Conservation (phyloP, 2,329 filamentous ascomycete species). For the Nakataea oryzae region DNA sequence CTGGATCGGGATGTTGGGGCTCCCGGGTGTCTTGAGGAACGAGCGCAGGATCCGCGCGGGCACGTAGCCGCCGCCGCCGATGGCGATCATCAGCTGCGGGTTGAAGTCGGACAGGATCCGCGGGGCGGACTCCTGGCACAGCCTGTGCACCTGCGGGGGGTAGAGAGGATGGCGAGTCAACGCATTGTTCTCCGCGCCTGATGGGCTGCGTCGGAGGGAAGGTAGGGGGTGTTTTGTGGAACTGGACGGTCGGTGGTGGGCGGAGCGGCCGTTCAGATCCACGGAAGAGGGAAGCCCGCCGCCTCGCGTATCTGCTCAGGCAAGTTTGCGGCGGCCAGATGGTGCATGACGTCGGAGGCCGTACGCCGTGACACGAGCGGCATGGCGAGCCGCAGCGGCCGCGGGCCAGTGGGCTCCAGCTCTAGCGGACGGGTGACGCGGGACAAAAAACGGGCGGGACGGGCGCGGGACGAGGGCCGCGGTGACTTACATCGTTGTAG, state of each 20-base stretch:
- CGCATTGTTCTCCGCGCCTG: not conserved
- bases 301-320: too few relatives aligned
- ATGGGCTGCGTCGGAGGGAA: not conserved
- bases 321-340: not conserved
- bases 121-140: constrained; percentile 79
- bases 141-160: constrained; percentile 72
- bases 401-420: not conserved
- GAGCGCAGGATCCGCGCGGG: constrained; percentile 94
- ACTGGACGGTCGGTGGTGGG: not conserved
- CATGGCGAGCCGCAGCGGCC: not conserved
- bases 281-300: not conserved
- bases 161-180: not conserved
- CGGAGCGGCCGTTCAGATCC: not conserved
- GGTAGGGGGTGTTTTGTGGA: not conserved
- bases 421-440: not conserved
- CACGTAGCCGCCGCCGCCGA: constrained; percentile 94
- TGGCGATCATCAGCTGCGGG: constrained; percentile 96
- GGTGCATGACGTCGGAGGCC: not conserved
- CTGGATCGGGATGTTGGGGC: constrained; percentile 96
- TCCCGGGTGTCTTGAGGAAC: constrained; percentile 82
- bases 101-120: constrained; percentile 76
- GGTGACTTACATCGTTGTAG: constrained; percentile 69
- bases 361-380: not conserved
- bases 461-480: not conserved
- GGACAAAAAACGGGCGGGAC: not conserved